Conservation (phyloP, 768 basidiomycete species). For the Amanita muscaria region DNA sequence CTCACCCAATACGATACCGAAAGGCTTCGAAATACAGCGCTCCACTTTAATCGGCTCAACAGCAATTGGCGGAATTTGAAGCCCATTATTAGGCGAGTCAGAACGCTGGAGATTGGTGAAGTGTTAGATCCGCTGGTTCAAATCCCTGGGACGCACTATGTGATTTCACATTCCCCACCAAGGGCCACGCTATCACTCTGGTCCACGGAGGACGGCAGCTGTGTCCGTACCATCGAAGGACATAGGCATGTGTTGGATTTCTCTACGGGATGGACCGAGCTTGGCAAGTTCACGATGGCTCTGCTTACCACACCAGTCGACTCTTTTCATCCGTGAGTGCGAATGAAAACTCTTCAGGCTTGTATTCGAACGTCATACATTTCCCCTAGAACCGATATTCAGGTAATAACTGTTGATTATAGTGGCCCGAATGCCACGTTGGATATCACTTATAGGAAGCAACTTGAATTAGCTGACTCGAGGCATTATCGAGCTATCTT, state of each 20-base stretch:
- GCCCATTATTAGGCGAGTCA: constrained; percentile 16
- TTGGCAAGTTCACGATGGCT: constrained; percentile 20
- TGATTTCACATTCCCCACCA: constrained; percentile 17
- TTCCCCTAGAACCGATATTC: background rate
- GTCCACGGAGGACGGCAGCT: constrained; percentile 13
- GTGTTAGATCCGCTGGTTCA: constrained; percentile 19
- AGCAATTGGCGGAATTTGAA: constrained; percentile 20
- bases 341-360: background rate
- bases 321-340: constrained; percentile 8
- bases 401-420: constrained; percentile 6
- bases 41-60: constrained; percentile 20
- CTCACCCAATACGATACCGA: constrained; percentile 14
- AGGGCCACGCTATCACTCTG: constrained; percentile 14
- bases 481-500: constrained; percentile 19
- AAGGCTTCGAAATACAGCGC: constrained; percentile 18
- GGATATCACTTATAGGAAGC: background rate
- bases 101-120: constrained; percentile 10
- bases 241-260: constrained; percentile 18
- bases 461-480: background rate
- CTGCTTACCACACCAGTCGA: constrained; percentile 10
- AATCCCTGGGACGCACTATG: constrained; percentile 20
- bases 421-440: constrained; percentile 1
- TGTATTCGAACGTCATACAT: background rate
- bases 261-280: constrained; percentile 19
- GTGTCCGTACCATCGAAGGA: constrained; percentile 11